phyloP scores from a whole-genome alignment of 495 filamentous ascomycete species.

The Tuber umbilicatum region DNA sequence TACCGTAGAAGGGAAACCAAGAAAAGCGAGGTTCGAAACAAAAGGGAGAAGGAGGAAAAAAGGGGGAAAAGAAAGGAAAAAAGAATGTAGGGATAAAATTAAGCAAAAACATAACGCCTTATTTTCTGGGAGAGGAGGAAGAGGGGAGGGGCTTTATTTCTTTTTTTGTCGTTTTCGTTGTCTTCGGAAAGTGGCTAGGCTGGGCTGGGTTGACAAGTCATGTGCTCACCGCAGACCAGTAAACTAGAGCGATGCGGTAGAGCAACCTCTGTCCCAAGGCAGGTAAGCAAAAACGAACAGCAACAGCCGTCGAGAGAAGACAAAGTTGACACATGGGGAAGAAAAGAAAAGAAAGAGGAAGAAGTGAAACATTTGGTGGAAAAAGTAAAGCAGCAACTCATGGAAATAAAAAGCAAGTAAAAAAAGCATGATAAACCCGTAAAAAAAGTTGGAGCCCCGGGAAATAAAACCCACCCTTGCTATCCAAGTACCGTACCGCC shows the following conservation, averaged over 20 bases:
- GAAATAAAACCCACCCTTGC: constrained; percentile 19
- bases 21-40: not conserved
- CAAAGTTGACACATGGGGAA: not conserved
- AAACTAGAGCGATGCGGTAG: not conserved
- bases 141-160: not conserved
- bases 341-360: constrained; percentile 1
- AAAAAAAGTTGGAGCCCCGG: constrained; percentile 23
- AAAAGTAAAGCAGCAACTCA: not conserved
- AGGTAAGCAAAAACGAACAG: constrained; percentile 29
- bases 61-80: not conserved
- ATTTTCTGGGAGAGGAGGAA: not conserved
- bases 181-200: not conserved
- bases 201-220: not conserved
- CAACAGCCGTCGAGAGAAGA: constrained; percentile 19
- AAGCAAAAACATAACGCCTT: not conserved
- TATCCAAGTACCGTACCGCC: constrained; percentile 22
- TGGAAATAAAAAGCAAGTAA: constrained; percentile 19
- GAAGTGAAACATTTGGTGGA: not conserved
- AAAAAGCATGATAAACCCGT: constrained; percentile 13
- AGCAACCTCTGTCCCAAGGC: not conserved
- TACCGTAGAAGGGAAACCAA: not conserved
- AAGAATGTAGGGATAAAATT: not conserved
- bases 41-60: not conserved
- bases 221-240: not conserved
- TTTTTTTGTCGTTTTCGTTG: not conserved